Evolutionary conservation across 129 eudicot genomes (phyloP).

Genomic region (Kitagawia praeruptora): DNA sequence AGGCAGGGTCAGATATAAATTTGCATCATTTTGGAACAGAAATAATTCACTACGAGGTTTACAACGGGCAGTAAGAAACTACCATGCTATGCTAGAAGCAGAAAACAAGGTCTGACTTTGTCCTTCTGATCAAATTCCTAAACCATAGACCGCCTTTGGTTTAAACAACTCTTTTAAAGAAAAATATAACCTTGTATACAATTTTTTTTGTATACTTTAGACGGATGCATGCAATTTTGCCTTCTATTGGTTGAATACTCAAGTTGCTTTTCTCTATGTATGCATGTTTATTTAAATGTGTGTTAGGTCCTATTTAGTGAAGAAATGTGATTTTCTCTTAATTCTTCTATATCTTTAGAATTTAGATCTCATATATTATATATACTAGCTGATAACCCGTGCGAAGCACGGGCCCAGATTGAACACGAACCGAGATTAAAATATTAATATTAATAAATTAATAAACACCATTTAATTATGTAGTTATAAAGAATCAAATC

Average conservation of each 20-base stretch:
- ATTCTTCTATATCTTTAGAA: too few relatives aligned
- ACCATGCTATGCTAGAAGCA: slow-evolving; percentile 71
- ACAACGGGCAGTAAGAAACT: slow-evolving; percentile 70
- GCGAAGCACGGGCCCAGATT: too few relatives aligned
- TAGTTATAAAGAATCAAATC: too few relatives aligned
- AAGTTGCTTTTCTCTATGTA: not conserved
- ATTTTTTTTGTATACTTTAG: not conserved
- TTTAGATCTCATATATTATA: not conserved
- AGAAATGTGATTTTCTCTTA: not conserved
- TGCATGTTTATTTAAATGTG: not conserved
- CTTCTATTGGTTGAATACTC: not conserved
- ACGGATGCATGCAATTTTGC: not conserved
- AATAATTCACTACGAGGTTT: slow-evolving; percentile 72
- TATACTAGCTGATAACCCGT: too few relatives aligned
- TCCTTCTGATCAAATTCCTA: not conserved
- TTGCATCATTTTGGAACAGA: slow-evolving; percentile 99
- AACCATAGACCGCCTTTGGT: not conserved
- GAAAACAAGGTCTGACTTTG: slow-evolving; percentile 63
- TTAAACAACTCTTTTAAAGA: not conserved
- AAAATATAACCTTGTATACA: too few relatives aligned
- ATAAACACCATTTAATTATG: too few relatives aligned
- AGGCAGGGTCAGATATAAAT: slow-evolving; percentile 96
- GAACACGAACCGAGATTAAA: too few relatives aligned
- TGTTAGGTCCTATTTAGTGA: not conserved
- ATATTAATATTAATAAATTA: too few relatives aligned